phyloP scores from a whole-genome alignment of 176 grass and related monocot species.

The Metroxylon sagu region DNA sequence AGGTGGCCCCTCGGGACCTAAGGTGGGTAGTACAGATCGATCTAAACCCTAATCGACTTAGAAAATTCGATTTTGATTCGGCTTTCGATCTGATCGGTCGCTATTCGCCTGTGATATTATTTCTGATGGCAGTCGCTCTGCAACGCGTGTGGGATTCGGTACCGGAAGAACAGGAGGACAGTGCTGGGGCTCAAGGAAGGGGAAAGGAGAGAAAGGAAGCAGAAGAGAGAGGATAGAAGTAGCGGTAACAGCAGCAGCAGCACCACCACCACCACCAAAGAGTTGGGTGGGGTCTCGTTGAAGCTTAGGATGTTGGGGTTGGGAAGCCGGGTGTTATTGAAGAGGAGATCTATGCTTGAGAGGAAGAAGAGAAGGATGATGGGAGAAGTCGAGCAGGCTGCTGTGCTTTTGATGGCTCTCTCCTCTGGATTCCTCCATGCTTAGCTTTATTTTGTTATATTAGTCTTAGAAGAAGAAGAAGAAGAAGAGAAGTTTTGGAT shows the following conservation, averaged over 20 bases:
- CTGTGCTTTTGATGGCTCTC: slow-evolving; percentile 78
- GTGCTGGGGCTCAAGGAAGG: slow-evolving; percentile 35
- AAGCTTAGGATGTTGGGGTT: slow-evolving; percentile 29
- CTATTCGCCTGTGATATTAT: neutral
- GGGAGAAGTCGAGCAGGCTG: slow-evolving; percentile 64
- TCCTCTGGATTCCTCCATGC: slow-evolving; percentile 44
- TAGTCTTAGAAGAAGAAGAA: no score
- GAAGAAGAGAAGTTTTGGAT: no score
- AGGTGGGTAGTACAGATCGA: slow-evolving; percentile 25
- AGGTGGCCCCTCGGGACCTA: slow-evolving; percentile 64
- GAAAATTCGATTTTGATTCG: neutral
- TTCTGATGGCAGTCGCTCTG: slow-evolving; percentile 48
- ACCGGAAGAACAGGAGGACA: slow-evolving; percentile 81
- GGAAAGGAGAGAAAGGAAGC: no score
- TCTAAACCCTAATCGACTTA: neutral
- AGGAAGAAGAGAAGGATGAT: slow-evolving; percentile 26
- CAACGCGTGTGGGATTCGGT: slow-evolving; percentile 92
- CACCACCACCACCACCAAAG: neutral
- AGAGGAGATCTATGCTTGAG: slow-evolving; percentile 24
- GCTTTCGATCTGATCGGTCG: neutral
- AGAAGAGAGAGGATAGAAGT: no score
- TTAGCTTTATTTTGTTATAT: no score
- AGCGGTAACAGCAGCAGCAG: no score
- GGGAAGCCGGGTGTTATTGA: slow-evolving; percentile 7
- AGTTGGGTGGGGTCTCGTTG: neutral